Evolutionary conservation across 176 grass and related monocot species (phyloP), one percentile per base, ranked within the genome.

Genomic region (Canna indica): DNA sequence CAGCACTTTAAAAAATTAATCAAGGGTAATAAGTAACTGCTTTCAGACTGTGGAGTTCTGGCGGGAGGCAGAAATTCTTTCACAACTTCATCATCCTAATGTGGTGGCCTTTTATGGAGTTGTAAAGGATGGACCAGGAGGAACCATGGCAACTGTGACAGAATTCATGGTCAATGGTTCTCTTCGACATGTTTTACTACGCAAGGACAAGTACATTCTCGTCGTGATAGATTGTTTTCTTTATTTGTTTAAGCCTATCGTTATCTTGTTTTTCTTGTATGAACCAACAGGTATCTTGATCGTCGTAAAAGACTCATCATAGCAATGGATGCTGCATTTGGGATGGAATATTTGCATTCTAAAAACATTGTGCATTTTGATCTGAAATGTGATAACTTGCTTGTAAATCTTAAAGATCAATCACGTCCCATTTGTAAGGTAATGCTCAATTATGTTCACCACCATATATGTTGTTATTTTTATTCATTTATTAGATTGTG

Each of bases 111-210:
- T 96, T 64, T 96, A 96, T 65, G 92, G 92, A 17, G 86, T 93
- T 42, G 90, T 93, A 60, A 76, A 85, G 79, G 90, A 93, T 59
- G 90, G 90, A 29, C 90, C 92, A 28, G 92, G 88, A n/a, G 88
- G 88, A 39, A 96, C 92, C 33, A 81, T 94, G 59, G 90, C 90
- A 1, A 94, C 90, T 34, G 90, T 94, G 14, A 86, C 90, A 31
- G 90, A 94, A 75, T 94, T 94, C 73, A 94, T 94, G 90, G 90
- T 94, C 76, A 94, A 94, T 84, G 90, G 90, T 71, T 94, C 90
- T 78, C 90, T 94, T 79, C 75, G 92, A 71, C 92, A 89, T 78
- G 92, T 96, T 70, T 78, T 96, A 69, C 81, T 88, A 78, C 81
- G 92, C 47, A 96, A 93, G 80, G 90, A 96, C 81, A 96, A 85